Evolutionary conservation across 805 yeast genomes (phyloP), one percentile per base, ranked within the genome.

Genomic region (Starmerella roubikii): DNA sequence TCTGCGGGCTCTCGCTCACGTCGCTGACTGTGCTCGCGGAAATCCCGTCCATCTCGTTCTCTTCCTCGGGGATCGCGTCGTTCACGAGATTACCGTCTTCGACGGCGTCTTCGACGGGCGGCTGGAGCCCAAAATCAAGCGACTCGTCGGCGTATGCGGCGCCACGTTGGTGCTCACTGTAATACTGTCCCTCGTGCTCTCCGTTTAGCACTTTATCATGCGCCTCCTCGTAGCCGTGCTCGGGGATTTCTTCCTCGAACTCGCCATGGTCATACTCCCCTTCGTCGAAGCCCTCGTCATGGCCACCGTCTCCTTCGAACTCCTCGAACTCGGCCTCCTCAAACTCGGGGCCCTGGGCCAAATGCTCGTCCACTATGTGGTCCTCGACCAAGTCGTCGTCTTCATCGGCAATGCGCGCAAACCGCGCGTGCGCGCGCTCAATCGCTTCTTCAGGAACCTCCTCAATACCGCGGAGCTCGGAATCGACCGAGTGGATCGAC

Each of bases 391-490:
- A n/a, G n/a, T n/a, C n/a, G n/a, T n/a, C n/a, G 24, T 15, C 33
- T 8, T 17, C 25, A n/a, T 37, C 40, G 5, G 30, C 35, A 3
- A 37, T 24, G 9, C 35, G 26, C 26, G 27, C 23, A 11, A 37
- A 20, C 15, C 40, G 34, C 10, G 16, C n/a, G 17, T 33, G 40
- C 24, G n/a, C 29, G n/a, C 31, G 39, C 26, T 41, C 45, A 9
- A 30, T 16, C 7, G 29, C 7, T 15, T 32, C 40, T 3, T 26
- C 42, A 21, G 37, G 23, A 27, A 26, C 41, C 11, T 37, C 36
- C 24, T 46, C 48, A 15, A 49, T 47, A 6, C 45, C 44, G 20
- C 34, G 44, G 18, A 50, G 47, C 35, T 50, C 52, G 30, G 45
- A 35, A 18, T 47, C 53, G 15, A 45, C 22, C 12, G 52, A 48